Conservation (phyloP, 345 rosid species). For the Iberis pinnata region DNA sequence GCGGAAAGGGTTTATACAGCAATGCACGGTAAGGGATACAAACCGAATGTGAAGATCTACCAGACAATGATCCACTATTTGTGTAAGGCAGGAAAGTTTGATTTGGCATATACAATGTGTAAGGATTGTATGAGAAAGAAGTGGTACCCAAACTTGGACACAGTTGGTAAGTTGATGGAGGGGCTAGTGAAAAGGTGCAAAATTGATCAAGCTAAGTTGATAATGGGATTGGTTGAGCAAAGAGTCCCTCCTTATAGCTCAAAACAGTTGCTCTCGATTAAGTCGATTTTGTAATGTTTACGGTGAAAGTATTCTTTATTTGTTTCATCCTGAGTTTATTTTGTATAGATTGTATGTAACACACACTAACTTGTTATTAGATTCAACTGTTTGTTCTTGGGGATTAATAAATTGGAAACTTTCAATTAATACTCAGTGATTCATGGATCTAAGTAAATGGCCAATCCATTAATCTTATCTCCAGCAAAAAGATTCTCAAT, state of each 20-base stretch:
- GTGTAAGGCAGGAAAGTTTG: conserved; percentile 27
- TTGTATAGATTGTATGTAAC: too few relatives aligned
- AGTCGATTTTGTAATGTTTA: conserved; percentile 31
- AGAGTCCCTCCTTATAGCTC: conserved; percentile 55
- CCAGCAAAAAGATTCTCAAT: too few relatives aligned
- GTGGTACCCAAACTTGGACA: conserved; percentile 55
- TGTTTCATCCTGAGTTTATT: conserved; percentile 15
- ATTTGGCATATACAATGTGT: conserved; percentile 60
- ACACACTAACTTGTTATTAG: conserved; percentile 5
- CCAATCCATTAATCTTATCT: too few relatives aligned
- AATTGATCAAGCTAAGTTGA: conserved; percentile 44
- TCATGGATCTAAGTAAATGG: too few relatives aligned
- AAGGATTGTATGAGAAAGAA: conserved; percentile 58
- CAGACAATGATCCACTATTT: conserved; percentile 82
- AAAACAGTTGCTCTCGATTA: conserved; percentile 37
- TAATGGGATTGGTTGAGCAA: conserved; percentile 37
- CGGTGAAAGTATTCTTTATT: conserved; percentile 14
- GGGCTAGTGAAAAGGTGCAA: conserved; percentile 48
- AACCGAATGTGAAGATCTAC: conserved; percentile 48
- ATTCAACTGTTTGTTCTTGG: conserved; percentile 21
- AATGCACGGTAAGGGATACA: conserved; percentile 34
- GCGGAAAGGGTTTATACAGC: conserved; percentile 44
- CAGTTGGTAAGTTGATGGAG: conserved; percentile 45
- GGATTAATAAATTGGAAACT: too few relatives aligned
- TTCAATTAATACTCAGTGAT: too few relatives aligned